These are phyloP conservation scores for Cryphonectria japonica DNA, from an alignment of 2,329 filamentous ascomycete genomes.

Conservation along the genomic window DNA sequence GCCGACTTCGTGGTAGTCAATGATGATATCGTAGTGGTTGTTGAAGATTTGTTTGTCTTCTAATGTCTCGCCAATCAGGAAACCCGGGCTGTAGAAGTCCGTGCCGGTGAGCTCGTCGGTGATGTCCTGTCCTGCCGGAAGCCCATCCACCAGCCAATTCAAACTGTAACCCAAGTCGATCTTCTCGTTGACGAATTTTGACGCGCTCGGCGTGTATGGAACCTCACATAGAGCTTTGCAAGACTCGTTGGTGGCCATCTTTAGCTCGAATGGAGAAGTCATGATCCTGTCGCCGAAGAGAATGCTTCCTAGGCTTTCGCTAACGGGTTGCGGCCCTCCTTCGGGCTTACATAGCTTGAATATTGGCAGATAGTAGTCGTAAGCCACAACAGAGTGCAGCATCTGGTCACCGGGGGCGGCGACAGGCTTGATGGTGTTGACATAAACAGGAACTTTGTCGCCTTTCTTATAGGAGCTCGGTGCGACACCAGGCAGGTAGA, in stretches of 20 bases:
- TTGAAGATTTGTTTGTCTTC: slow-evolving; percentile 69
- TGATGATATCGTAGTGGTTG: slow-evolving; percentile 93
- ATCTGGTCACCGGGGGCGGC: slow-evolving; percentile 76
- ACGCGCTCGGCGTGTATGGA: slow-evolving; percentile 65
- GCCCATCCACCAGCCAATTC: slow-evolving; percentile 94
- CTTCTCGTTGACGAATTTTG: slow-evolving; percentile 79
- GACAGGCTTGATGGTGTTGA: slow-evolving; percentile 90
- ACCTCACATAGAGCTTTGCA: slow-evolving; percentile 80
- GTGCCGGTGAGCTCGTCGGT: slow-evolving; percentile 75
- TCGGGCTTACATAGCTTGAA: slow-evolving; percentile 89
- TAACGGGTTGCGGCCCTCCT: slow-evolving; percentile 75
- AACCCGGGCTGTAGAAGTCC: slow-evolving; percentile 89
- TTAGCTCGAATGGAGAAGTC: slow-evolving; percentile 90
- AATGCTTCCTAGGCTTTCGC: slow-evolving; percentile 93
- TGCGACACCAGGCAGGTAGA: slow-evolving; percentile 95
- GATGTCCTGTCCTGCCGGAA: slow-evolving; percentile 86
- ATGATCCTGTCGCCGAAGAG: slow-evolving; percentile 96
- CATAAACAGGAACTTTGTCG: slow-evolving; percentile 82
- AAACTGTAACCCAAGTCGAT: slow-evolving; percentile 88
- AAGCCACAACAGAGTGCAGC: slow-evolving; percentile 90
- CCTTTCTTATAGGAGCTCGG: slow-evolving; percentile 86
- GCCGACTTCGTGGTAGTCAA: slow-evolving; percentile 87
- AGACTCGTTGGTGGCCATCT: slow-evolving; percentile 84
- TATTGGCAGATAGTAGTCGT: slow-evolving; percentile 89
- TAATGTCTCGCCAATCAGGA: slow-evolving; percentile 70